These are phyloP conservation scores for Capsella bursapastoris DNA, from an alignment of 345 rosid species.

Conservation along the genomic window DNA sequence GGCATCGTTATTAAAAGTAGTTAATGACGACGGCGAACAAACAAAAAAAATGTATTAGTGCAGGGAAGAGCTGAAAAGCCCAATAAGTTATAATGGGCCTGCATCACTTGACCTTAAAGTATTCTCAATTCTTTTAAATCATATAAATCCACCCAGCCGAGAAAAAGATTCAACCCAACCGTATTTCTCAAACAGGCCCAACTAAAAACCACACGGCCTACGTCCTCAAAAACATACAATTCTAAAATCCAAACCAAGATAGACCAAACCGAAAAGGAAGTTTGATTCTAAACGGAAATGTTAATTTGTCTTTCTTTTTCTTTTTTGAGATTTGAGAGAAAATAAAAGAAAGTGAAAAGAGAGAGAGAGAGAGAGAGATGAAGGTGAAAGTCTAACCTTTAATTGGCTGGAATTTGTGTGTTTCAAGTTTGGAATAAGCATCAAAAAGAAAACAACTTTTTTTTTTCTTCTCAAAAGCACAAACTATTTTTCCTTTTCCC, in stretches of 20 bases:
- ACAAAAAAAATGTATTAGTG: background rate
- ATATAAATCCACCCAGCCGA: background rate
- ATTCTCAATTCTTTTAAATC: conserved; percentile 8
- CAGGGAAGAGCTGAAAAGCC: background rate
- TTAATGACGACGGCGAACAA: background rate
- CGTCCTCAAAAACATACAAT: background rate
- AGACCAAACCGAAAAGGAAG: conserved; percentile 14
- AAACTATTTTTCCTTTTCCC: conserved; percentile 26
- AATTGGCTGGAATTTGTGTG: conserved; percentile 38
- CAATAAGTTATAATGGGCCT: conserved; percentile 26
- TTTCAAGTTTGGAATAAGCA: conserved; percentile 47
- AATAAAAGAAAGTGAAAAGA: conserved; percentile 16
- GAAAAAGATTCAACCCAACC: background rate
- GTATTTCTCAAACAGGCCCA: conserved; percentile 27
- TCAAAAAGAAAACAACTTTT: conserved; percentile 28
- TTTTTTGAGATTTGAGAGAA: conserved; percentile 10
- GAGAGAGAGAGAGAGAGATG: background rate
- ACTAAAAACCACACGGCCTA: background rate
- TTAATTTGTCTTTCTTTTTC: conserved; percentile 8
- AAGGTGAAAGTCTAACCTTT: conserved; percentile 40
- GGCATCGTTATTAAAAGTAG: conserved; percentile 9
- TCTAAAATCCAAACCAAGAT: conserved; percentile 14
- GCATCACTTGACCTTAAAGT: background rate
- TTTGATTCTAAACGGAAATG: conserved; percentile 10
- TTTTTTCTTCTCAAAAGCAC: conserved; percentile 35